A percentile compares a stretch with the other conserved stretches of the same genome.
These are phyloP conservation scores for Cryptosporidium xiaoi DNA, from an alignment of 169 alveolate species.

Conservation along the genomic window DNA sequence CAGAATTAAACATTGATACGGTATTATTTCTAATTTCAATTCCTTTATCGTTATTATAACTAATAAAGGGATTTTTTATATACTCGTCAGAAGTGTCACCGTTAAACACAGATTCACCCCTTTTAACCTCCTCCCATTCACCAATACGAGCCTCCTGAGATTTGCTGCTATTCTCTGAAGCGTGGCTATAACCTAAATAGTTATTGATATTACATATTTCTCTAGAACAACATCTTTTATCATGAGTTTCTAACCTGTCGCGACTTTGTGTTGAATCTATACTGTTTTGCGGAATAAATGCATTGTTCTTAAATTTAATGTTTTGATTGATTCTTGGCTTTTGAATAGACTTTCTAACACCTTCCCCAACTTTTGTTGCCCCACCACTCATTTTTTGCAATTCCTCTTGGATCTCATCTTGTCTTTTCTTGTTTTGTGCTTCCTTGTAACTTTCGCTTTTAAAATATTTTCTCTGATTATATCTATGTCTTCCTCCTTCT, in stretches of 20 bases:
- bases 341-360: too few species aligned
- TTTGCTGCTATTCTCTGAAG: background rate
- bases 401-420: conserved; percentile 39
- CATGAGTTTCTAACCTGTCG: background rate
- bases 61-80: background rate
- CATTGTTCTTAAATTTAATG: background rate
- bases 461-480: conserved; percentile 26
- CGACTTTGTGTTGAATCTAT: background rate
- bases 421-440: conserved; percentile 9
- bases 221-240: background rate
- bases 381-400: conserved; percentile 2
- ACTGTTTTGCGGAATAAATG: background rate
- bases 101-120: conserved; percentile 19
- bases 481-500: conserved; percentile 65
- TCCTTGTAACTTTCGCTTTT: conserved; percentile 44
- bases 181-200: background rate
- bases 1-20: background rate
- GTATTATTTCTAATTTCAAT: background rate
- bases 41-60: background rate
- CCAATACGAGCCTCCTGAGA: conserved; percentile 16
- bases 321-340: too few species aligned
- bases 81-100: background rate
- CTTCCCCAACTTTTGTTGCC: too few species aligned
- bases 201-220: background rate
- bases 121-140: conserved; percentile 58